A percentile compares a stretch with the other conserved stretches of the same genome.
These are phyloP conservation scores for Botryotinia calthae DNA, from an alignment of 2,329 filamentous ascomycete species.

Conservation along the genomic window DNA sequence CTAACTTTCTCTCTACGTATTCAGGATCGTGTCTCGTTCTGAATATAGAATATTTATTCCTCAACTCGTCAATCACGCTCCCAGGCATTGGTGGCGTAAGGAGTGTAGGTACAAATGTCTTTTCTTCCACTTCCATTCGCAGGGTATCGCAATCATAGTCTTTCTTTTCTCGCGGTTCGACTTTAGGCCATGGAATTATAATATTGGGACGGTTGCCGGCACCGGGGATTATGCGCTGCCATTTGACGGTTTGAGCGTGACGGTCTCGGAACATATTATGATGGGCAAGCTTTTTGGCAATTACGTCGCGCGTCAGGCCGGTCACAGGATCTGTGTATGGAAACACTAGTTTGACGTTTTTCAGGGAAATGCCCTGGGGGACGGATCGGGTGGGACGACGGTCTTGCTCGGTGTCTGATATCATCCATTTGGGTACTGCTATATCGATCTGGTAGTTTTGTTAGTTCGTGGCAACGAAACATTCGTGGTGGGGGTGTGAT, in stretches of 20 bases:
- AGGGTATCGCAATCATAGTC: slow-evolving; percentile 68
- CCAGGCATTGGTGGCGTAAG: slow-evolving; percentile 74
- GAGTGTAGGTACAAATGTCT: slow-evolving; percentile 76
- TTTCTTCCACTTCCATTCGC: slow-evolving; percentile 70
- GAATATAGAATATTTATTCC: slow-evolving; percentile 79
- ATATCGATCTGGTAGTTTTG: slow-evolving; percentile 42
- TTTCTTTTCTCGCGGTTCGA: slow-evolving; percentile 48
- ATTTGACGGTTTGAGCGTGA: slow-evolving; percentile 47
- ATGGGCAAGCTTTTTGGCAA: slow-evolving; percentile 69
- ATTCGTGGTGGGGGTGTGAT: neutral
- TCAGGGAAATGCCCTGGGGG: slow-evolving; percentile 53
- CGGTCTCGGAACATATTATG: slow-evolving; percentile 51
- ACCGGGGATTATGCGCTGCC: slow-evolving; percentile 64
- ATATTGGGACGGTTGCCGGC: slow-evolving; percentile 52
- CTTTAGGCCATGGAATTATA: slow-evolving; percentile 73
- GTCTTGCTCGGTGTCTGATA: slow-evolving; percentile 41
- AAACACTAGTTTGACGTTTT: slow-evolving; percentile 77
- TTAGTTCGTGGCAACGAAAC: slow-evolving; percentile 2
- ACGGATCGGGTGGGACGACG: slow-evolving; percentile 42
- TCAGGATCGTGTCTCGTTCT: slow-evolving; percentile 75
- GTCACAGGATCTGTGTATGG: slow-evolving; percentile 66
- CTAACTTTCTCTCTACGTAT: slow-evolving; percentile 64
- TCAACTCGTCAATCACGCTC: slow-evolving; percentile 78
- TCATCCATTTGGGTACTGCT: slow-evolving; percentile 43
- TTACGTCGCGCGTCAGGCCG: slow-evolving; percentile 65